Base-by-base conservation (phyloP, 495 filamentous ascomycete genomes). In the Podospora comata region DNA sequence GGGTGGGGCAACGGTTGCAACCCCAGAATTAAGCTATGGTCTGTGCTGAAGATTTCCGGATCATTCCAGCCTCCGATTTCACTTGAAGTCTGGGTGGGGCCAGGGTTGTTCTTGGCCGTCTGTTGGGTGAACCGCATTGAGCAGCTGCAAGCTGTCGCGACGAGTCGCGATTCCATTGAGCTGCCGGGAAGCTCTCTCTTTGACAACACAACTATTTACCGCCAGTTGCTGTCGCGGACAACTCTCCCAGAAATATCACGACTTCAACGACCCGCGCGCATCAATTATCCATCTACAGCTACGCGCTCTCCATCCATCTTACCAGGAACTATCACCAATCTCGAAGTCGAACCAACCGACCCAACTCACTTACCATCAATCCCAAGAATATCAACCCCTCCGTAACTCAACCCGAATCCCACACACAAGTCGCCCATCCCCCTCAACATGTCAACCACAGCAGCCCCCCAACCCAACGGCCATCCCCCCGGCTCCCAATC, bases 391-490 rank as follows among this genome's bases (percentile, higher is more conserved):
- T 20, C 20, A 20, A 23, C 23, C 23, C 23, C 23, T 23, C 54
- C 16, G 16, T 56, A 56, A 23, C 23, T 56, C 54, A 56, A 18
- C 11, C 30, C 30, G 7, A 56, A 56, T 56, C 5, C 39, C 65
- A 32, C 65, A n/a, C 44, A 48, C 11, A 18, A 19, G 20, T 18
- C 34, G 6, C 9, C 2, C 28, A 18, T 6, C 27, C n/a, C 19
- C 11, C 61, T 64, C 28, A 72, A 71, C 65, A 67, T 66, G 13
- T 57, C 69, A 57, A 56, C 66, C 44, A 58, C 44, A 55, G 71
- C 72, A 18, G 74, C 76, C 19, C 73, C 76, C n/a, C 81, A 82
- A 54, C 69, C 80, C 26, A 84, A 84, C 67, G 82, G 81, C 69
- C 66, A 80, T 5, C 68, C 75, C 1, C 67, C 80, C 1, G 71